These are phyloP conservation scores for Isatis tinctoria DNA, from an alignment of 345 rosid genomes.

Conservation along the genomic window DNA sequence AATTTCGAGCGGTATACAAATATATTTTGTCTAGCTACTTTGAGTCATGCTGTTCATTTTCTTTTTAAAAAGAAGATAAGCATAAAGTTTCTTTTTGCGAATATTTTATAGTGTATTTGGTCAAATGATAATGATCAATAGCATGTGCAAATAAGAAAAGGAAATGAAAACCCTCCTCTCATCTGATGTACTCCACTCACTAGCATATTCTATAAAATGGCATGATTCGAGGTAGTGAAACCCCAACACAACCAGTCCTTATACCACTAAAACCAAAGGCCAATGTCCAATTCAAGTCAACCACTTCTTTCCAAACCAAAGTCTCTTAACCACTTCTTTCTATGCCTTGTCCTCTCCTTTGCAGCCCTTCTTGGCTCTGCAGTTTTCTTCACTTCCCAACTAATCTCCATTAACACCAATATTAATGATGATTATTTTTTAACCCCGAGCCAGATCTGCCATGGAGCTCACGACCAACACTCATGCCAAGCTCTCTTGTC, in stretches of 20 bases:
- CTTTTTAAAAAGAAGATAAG: not conserved
- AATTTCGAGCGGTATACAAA: not conserved
- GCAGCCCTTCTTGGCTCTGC: conserved; percentile 36
- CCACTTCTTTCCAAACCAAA: conserved; percentile 47
- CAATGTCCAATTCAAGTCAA: conserved; percentile 28
- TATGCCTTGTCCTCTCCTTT: conserved; percentile 39
- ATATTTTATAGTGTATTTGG: conserved; percentile 5
- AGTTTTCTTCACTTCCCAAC: conserved; percentile 25
- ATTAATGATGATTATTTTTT: not conserved
- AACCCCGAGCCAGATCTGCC: conserved; percentile 32
- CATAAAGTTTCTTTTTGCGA: not conserved
- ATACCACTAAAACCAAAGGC: conserved; percentile 14
- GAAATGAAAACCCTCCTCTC: not conserved
- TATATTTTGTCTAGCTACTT: not conserved
- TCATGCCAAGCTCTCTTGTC: conserved; percentile 43
- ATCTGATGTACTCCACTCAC: conserved; percentile 12
- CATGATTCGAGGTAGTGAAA: conserved; percentile 13
- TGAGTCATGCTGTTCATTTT: not conserved
- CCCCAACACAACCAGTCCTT: conserved; percentile 12
- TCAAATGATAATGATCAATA: not conserved
- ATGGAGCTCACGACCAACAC: conserved; percentile 35
- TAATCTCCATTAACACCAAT: conserved; percentile 9
- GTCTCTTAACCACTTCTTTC: conserved; percentile 24
- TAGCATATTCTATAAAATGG: conserved; percentile 19
- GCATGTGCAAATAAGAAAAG: not conserved